These are phyloP conservation scores for Dunaliella primolecta DNA, from an alignment of 139 green algal genomes.

Conservation along the genomic window DNA sequence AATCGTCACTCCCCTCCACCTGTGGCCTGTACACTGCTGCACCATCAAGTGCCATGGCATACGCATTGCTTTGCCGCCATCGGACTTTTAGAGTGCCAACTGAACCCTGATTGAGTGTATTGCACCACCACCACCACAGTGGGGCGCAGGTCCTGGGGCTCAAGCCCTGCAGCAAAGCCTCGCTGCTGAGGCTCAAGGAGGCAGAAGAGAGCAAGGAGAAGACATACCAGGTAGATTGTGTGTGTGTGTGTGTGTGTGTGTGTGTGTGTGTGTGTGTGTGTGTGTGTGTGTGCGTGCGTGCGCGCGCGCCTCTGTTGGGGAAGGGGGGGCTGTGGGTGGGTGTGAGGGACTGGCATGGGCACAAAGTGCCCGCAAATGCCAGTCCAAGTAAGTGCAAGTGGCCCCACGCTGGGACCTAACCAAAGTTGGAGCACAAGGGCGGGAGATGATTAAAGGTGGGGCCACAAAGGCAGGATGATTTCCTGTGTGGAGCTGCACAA, in stretches of 20 bases:
- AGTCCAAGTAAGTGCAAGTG: background rate
- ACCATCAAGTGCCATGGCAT: no score
- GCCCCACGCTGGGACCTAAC: background rate
- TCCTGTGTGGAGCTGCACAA: background rate
- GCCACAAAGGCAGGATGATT: background rate
- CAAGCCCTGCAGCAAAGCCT: constrained; percentile 7
- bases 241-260: background rate
- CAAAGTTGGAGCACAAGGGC: no score
- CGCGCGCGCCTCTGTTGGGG: background rate
- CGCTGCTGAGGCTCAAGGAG: constrained; percentile 58
- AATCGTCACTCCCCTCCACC: no score
- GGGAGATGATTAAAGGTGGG: no score
- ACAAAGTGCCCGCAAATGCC: background rate
- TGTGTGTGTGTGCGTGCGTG: background rate
- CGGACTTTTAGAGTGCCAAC: no score
- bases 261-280: background rate
- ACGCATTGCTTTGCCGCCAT: no score
- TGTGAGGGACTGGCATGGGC: background rate
- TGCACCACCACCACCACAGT: no score
- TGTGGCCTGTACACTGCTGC: no score
- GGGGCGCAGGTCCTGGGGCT: constrained; percentile 46
- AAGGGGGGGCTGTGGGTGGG: background rate
- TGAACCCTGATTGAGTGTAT: no score
- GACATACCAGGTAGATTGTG: constrained; percentile 51
- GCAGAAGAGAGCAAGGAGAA: constrained; percentile 79